Percentiles rank a stretch among this genome's conserved stretches.
phyloP scores from a whole-genome alignment of 2,329 filamentous ascomycete genomes.

The Ophiocordyceps unilateralis region DNA sequence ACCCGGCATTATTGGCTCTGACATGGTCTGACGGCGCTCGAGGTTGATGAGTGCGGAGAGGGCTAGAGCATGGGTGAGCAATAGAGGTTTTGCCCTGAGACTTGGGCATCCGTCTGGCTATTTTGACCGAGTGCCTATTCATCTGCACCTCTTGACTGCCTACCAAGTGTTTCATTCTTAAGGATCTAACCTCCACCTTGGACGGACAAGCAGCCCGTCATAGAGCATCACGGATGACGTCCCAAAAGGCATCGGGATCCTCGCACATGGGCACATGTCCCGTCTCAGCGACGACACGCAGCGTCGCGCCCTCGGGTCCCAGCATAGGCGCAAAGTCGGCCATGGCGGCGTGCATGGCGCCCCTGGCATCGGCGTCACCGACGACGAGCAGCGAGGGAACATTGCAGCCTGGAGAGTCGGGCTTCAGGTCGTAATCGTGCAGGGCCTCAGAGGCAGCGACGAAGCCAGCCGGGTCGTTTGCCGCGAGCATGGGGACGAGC shows the following conservation, averaged over 20 bases:
- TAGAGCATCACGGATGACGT: conserved; percentile 42
- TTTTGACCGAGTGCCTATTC: no score
- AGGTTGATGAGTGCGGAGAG: no score
- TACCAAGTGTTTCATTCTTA: no score
- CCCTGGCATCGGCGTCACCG: conserved; percentile 53
- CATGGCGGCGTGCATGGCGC: conserved; percentile 63
- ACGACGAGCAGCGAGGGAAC: conserved; percentile 53
- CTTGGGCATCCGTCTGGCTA: no score
- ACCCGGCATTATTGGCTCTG: no score
- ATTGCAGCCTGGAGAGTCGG: conserved; percentile 31
- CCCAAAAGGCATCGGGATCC: conserved; percentile 49
- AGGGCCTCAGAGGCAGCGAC: conserved; percentile 49
- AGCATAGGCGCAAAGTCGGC: conserved; percentile 47
- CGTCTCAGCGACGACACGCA: conserved; percentile 49
- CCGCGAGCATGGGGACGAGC: conserved; percentile 51
- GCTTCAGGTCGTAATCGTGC: conserved; percentile 52
- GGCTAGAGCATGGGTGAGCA: no score
- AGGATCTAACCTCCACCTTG: no score
- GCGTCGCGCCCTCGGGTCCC: conserved; percentile 34
- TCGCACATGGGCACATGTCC: conserved; percentile 81
- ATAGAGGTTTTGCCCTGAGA: no score
- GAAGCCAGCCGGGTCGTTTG: conserved; percentile 56
- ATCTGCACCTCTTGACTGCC: no score
- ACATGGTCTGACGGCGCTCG: no score
- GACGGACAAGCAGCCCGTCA: conserved; percentile 9